phyloP scores from a whole-genome alignment of 176 grass and related monocot species.

The Triticum urartu region DNA sequence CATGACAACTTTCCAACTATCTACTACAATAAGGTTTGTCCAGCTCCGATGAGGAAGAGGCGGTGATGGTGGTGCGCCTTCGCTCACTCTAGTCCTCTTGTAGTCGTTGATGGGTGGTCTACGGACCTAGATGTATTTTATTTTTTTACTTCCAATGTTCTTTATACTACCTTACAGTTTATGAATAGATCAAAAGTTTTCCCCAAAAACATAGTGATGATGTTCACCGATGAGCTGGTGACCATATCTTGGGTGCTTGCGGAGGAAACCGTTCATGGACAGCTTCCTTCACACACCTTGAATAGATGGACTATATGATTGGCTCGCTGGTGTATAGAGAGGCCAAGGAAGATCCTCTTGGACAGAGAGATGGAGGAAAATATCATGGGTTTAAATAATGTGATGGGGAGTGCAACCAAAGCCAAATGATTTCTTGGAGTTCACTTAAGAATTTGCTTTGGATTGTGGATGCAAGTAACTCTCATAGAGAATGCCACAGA shows the following conservation, averaged over 20 bases:
- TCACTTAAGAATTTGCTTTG: constrained; percentile 20
- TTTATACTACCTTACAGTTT: too few species aligned
- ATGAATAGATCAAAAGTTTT: too few species aligned
- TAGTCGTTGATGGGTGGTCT: too few species aligned
- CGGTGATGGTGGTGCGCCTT: too few species aligned
- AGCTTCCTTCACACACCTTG: constrained; percentile 34
- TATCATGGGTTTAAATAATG: constrained; percentile 23
- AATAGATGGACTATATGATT: constrained; percentile 10
- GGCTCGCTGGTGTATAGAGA: background rate
- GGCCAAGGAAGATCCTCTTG: constrained; percentile 6
- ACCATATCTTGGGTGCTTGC: constrained; percentile 37
- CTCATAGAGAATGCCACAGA: background rate
- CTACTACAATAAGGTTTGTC: too few species aligned
- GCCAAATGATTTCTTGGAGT: constrained; percentile 32
- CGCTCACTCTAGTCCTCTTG: too few species aligned
- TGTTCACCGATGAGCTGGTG: too few species aligned
- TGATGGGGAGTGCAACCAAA: constrained; percentile 14
- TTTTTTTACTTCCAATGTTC: too few species aligned
- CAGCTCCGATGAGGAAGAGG: too few species aligned
- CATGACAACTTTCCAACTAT: too few species aligned
- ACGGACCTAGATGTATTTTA: too few species aligned
- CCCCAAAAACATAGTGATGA: too few species aligned
- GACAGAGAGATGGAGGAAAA: background rate
- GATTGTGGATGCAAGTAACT: constrained; percentile 14
- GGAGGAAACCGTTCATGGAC: constrained; percentile 56